These are phyloP conservation scores for Hypholoma fasciculare DNA, from an alignment of 768 basidiomycete genomes.

Conservation along the genomic window DNA sequence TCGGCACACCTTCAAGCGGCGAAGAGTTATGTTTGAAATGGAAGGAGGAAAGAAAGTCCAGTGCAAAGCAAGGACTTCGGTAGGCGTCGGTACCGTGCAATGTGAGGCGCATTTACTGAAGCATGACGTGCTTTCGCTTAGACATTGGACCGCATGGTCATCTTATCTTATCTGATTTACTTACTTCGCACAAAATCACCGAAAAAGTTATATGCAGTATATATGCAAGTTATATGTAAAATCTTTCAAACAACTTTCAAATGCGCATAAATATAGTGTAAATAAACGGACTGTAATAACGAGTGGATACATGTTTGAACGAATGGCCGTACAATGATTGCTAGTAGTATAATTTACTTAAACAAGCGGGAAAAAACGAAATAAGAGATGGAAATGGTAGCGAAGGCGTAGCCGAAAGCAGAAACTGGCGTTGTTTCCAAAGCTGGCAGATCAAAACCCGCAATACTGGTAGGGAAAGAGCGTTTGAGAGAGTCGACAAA, in stretches of 20 bases:
- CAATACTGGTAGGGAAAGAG: too few species aligned
- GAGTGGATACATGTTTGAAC: neutral
- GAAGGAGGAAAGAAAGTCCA: neutral
- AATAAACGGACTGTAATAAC: neutral
- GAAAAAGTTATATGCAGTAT: neutral
- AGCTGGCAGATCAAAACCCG: too few species aligned
- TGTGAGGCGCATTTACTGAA: neutral
- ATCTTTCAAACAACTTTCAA: too few species aligned
- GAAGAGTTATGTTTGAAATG: neutral
- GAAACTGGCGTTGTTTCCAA: too few species aligned
- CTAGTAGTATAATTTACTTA: neutral
- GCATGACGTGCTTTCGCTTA: slow-evolving; percentile 2
- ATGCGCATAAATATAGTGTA: too few species aligned
- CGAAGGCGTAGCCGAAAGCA: too few species aligned
- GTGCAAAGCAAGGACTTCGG: neutral
- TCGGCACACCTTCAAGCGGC: neutral
- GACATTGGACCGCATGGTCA: neutral
- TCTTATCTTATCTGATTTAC: neutral
- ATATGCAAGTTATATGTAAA: too few species aligned
- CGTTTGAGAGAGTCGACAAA: too few species aligned
- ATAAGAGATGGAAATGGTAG: neutral
- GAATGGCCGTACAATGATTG: neutral
- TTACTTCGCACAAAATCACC: neutral
- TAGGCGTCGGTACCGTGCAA: neutral
- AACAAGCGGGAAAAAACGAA: neutral